A percentile compares a stretch with the other conserved stretches of the same genome.
Evolutionary conservation across 371 early-diverging fungal species (phyloP).

Genomic region (Massospora cicadina): DNA sequence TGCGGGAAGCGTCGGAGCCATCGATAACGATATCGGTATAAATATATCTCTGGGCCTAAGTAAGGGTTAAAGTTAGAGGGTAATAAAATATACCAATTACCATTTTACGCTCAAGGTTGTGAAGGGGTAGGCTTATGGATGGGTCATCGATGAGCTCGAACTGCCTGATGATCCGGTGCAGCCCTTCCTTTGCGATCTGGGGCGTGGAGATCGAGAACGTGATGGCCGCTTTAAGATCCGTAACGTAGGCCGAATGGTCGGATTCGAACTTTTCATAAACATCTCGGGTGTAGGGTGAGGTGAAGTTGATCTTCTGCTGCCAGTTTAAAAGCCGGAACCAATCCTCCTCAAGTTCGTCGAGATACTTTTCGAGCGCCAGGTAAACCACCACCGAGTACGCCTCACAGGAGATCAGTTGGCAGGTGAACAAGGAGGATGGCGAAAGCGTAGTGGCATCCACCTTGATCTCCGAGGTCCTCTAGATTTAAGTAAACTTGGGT

Average conservation of each 20-base stretch:
- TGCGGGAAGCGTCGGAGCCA: slow-evolving; percentile 1
- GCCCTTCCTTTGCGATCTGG: slow-evolving; percentile 1
- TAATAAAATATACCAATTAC: background rate
- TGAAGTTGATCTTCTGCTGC: slow-evolving; percentile 6
- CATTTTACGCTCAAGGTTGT: slow-evolving; percentile 4
- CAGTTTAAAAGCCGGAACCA: slow-evolving; percentile 4
- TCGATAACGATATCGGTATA: slow-evolving; percentile 1
- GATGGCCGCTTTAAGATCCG: background rate
- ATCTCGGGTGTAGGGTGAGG: background rate
- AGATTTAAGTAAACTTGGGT: background rate
- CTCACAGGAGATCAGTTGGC: slow-evolving; percentile 1
- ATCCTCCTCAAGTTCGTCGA: slow-evolving; percentile 8
- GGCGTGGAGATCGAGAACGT: background rate
- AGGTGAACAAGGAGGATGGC: background rate
- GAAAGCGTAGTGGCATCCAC: slow-evolving; percentile 5
- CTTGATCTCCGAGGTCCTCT: background rate
- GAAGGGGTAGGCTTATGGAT: background rate
- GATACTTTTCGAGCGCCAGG: slow-evolving; percentile 10
- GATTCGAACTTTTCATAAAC: background rate
- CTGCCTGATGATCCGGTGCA: slow-evolving; percentile 4
- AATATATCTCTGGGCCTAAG: slow-evolving; percentile 6
- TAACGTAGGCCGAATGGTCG: background rate
- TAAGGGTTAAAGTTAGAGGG: background rate
- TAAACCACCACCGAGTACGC: slow-evolving; percentile 6
- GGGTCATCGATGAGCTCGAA: background rate